phyloP scores from a whole-genome alignment of 208 protist species.

The Herpetomonas samuelpessoai region DNA sequence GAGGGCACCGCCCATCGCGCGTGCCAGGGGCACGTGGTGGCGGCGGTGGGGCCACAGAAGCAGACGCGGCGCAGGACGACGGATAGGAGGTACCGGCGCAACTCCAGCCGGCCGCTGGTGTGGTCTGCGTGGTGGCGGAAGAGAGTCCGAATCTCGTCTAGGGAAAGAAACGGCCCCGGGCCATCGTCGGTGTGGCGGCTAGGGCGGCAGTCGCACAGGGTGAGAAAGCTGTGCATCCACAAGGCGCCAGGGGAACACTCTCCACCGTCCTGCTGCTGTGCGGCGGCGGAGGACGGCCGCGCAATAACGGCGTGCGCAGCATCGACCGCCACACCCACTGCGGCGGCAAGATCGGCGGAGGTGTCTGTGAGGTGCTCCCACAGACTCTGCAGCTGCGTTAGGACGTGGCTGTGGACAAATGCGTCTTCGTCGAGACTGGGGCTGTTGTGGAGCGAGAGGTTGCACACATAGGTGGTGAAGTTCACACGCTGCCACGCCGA shows the following conservation, averaged over 20 bases:
- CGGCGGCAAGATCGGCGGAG: conserved; percentile 9
- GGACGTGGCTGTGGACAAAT: conserved; percentile 43
- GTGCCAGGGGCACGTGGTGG: neutral
- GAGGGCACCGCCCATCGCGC: conserved; percentile 4
- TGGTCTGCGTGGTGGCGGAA: conserved; percentile 3
- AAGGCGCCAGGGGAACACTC: neutral
- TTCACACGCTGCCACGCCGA: neutral
- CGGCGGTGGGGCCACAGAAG: conserved; percentile 11
- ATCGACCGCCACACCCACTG: conserved; percentile 1
- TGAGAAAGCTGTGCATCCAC: conserved; percentile 20
- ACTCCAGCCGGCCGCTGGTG: conserved; percentile 3
- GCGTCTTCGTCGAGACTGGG: conserved; percentile 16
- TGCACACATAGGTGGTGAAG: conserved; percentile 17
- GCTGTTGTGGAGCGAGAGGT: conserved; percentile 35
- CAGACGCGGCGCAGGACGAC: conserved; percentile 28
- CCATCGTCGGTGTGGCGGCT: neutral
- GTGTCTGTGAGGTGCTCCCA: conserved; percentile 35
- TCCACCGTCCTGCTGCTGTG: neutral
- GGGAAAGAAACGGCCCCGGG: conserved; percentile 19
- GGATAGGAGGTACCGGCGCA: conserved; percentile 20
- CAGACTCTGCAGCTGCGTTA: conserved; percentile 39
- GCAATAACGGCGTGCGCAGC: neutral
- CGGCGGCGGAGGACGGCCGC: neutral
- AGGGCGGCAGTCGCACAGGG: conserved; percentile 10
- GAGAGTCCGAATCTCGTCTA: conserved; percentile 16